Percentiles rank a stretch among this genome's conserved stretches.
phyloP scores from a whole-genome alignment of 148 eudicot genomes.

The Cornus kousa region DNA sequence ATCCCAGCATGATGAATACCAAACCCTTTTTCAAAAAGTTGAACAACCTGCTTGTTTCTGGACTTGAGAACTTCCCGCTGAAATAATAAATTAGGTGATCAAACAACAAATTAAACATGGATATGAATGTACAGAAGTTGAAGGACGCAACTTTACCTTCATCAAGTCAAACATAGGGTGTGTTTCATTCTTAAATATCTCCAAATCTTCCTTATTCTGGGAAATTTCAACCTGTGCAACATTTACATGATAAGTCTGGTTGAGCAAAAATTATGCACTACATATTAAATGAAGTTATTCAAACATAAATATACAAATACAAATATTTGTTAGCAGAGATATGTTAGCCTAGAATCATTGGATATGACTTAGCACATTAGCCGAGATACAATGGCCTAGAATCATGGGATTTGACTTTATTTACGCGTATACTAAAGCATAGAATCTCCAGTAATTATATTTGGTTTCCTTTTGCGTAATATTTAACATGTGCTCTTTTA shows the following conservation, averaged over 20 bases:
- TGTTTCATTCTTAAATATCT: slow-evolving; percentile 66
- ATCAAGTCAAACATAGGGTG: slow-evolving; percentile 77
- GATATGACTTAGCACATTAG: too few relatives aligned
- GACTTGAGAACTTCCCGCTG: slow-evolving; percentile 91
- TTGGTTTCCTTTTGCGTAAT: too few relatives aligned
- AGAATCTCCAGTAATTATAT: too few relatives aligned
- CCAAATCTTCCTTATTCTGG: slow-evolving; percentile 53
- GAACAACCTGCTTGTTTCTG: slow-evolving; percentile 85
- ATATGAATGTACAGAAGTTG: slow-evolving; percentile 10
- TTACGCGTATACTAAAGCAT: too few relatives aligned
- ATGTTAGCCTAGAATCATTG: too few relatives aligned
- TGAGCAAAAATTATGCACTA: slow-evolving; percentile 11
- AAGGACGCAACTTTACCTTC: slow-evolving; percentile 45
- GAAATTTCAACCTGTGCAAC: slow-evolving; percentile 74
- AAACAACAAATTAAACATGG: slow-evolving; percentile 9
- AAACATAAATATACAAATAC: neutral
- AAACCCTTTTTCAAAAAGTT: slow-evolving; percentile 80
- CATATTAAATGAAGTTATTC: neutral
- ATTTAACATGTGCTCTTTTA: too few relatives aligned
- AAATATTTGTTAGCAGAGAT: too few relatives aligned
- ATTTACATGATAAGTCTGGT: slow-evolving; percentile 10
- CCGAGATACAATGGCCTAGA: too few relatives aligned
- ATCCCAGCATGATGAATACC: slow-evolving; percentile 99
- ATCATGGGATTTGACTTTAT: too few relatives aligned
- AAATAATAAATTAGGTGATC: slow-evolving; percentile 17